Base-by-base conservation (phyloP, 164 flowering plant genomes). In the Chimonanthus praecox region DNA sequence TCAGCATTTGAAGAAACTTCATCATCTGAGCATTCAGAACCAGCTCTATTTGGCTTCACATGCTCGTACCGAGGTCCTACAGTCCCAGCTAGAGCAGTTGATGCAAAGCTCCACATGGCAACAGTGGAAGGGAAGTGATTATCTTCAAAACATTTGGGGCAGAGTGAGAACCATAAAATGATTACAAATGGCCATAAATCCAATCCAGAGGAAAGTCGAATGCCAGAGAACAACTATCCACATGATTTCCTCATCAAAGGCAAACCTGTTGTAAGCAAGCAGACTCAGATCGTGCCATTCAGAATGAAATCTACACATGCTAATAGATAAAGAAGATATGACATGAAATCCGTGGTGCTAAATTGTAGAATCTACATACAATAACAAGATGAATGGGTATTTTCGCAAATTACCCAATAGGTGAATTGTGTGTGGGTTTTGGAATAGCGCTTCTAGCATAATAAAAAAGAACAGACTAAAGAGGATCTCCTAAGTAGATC, bases 81-180 rank as follows among this genome's bases (percentile, higher is more conserved):
- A 64, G 65, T 83, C 72, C 92, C 92, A 71, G 90, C 84, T 43
- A 86, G 71, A 64, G 85, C 85, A 61, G 78, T 90, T 64, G 97
- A 88, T 72, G 92, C 87, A 62, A 87, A 88, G 75, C 82, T 92
- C 95, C 92, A 89, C 97, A 92, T 92, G 58, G 71, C 78, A 75
- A 70, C 11, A 73, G 64, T 3, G 21, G 66, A 9, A 11, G 33
- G 11, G 46, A 16, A 15, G 60, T 58, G 47, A 9, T 63, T 62
- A 47, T 63, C 13, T 18, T 47, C 4, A 68, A 18, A 47, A 33
- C 70, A 68, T 68, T 20, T 68, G 20, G 7, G n/a, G 69, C n/a
- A n/a, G 54, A 4, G 7, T 51, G 47, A 16, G 54, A 9, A 13
- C 51, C 70, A 68, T 16, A 47, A 47, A 48, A 47, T 15, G 70